phyloP scores from a whole-genome alignment of 1,284 basidiomycete genomes.

The Sutorius eximius region DNA sequence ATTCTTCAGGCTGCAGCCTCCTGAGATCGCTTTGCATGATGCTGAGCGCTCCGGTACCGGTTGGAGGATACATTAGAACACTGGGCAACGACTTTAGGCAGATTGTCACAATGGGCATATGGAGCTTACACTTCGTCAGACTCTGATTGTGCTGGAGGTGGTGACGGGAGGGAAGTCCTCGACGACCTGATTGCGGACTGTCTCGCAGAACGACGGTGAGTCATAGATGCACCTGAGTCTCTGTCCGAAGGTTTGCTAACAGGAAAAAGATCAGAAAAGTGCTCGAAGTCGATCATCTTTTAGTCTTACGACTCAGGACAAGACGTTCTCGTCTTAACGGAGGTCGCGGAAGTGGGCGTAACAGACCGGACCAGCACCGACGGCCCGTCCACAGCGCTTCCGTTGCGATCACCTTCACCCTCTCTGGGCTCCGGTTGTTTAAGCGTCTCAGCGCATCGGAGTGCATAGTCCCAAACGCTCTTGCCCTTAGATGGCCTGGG shows the following conservation, averaged over 20 bases:
- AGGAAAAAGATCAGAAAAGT: constrained; percentile 1
- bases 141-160: constrained; percentile 44
- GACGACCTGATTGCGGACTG: constrained; percentile 21
- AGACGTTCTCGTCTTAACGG: constrained; percentile 11
- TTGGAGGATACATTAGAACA: constrained; percentile 73
- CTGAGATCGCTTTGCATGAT: constrained; percentile 77
- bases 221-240: constrained; percentile 3
- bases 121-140: constrained; percentile 63
- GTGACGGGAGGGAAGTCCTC: constrained; percentile 24
- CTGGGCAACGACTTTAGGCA: constrained; percentile 38
- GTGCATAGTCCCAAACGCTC: constrained; percentile 19
- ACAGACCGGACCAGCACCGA: constrained; percentile 7
- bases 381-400: neutral
- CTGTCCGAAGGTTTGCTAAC: constrained; percentile 14
- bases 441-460: constrained; percentile 18
- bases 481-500: constrained; percentile 19
- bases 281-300: neutral
- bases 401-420: neutral
- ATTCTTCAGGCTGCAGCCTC: constrained; percentile 76
- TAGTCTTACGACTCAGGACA: constrained; percentile 20
- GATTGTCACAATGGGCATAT: neutral
- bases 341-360: constrained; percentile 24
- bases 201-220: constrained; percentile 35
- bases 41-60: constrained; percentile 70
- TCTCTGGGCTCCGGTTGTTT: constrained; percentile 8